Conservation (phyloP, 2,329 filamentous ascomycete species). For the Aureobasidium sp. region DNA sequence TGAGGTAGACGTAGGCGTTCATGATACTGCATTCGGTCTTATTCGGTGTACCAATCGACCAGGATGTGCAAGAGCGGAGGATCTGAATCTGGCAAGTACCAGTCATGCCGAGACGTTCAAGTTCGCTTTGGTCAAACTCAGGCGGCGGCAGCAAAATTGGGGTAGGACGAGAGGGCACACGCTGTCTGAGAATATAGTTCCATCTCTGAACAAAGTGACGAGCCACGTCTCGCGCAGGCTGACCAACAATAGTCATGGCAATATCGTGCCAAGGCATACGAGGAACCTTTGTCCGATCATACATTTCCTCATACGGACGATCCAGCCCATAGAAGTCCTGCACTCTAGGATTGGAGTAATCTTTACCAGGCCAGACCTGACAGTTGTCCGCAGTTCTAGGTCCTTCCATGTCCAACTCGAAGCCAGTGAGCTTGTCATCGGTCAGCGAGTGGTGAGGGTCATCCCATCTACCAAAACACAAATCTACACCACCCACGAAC, state of each 20-base stretch:
- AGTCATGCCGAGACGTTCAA: conserved; percentile 79
- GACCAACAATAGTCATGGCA: conserved; percentile 93
- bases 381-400: conserved; percentile 90
- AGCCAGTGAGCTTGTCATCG: conserved; percentile 92
- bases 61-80: conserved; percentile 77
- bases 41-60: conserved; percentile 82
- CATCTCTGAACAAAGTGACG: conserved; percentile 95
- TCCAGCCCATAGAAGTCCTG: conserved; percentile 91
- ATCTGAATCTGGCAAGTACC: conserved; percentile 97
- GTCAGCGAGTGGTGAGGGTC: conserved; percentile 85
- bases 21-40: conserved; percentile 91
- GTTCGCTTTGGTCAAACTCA: conserved; percentile 78
- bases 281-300: conserved; percentile 79
- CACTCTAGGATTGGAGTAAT: conserved; percentile 93
- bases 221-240: conserved; percentile 87
- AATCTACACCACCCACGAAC: conserved; percentile 89
- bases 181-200: conserved; percentile 91
- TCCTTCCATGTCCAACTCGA: conserved; percentile 64
- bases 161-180: conserved; percentile 87
- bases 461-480: conserved; percentile 97
- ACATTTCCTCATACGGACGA: conserved; percentile 98
- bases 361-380: conserved; percentile 94
- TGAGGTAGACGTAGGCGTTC: conserved; percentile 90
- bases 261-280: conserved; percentile 99
- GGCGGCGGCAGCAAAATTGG: conserved; percentile 90